Base-by-base conservation (phyloP, 2,329 filamentous ascomycete species). In the Colletotrichum truncatum region DNA sequence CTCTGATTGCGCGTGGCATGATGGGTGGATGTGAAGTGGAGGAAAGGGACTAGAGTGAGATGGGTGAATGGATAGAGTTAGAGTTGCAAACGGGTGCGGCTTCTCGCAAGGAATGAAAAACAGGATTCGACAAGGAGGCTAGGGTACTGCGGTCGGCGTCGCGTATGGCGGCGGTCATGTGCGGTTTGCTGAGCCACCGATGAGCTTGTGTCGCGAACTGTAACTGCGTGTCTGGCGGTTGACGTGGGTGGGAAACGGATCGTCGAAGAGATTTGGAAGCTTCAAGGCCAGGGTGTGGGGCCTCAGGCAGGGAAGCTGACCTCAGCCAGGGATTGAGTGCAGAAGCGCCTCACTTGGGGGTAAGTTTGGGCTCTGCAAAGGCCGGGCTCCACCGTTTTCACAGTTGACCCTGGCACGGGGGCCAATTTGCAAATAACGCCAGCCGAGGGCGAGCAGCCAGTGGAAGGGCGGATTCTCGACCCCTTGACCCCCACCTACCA, bases 1-100 rank as follows among this genome's bases (percentile, higher is more conserved):
- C 85, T 82, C 82, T 80, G 41, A 87, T 85, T 65, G 85, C 85
- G 73, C 85, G 85, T 68, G 85, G 84, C 85, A 88, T 88, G 53
- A 59, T 79, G 74, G 43, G 59, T 79, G 74, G 43, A 48, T 39
- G 38, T 25, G 34, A 36, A 6, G 23, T 41, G 28, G 43, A 16
- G 9, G 25, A 11, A 30, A 21, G 30, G 30, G 8, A 36, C 9
- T 2, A 3, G 32, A 14, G 23, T 48, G 23, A 25, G 25, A 16
- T n/a, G 36, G 36, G 16, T 16, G 36, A n/a, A 26, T 28, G 23
- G 18, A 36, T 32, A n/a, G 12, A 16, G 39, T 43, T n/a, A 18
- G 25, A 36, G 34, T n/a, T 21, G 45, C 32, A 25, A 14, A 18
- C n/a, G 39, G 48, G 39, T 28, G 36, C 51, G 21, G 23, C 36